A percentile compares a stretch with the other conserved stretches of the same genome.
phyloP scores from a whole-genome alignment of 768 basidiomycete species.

The Mycena rebaudengoi region DNA sequence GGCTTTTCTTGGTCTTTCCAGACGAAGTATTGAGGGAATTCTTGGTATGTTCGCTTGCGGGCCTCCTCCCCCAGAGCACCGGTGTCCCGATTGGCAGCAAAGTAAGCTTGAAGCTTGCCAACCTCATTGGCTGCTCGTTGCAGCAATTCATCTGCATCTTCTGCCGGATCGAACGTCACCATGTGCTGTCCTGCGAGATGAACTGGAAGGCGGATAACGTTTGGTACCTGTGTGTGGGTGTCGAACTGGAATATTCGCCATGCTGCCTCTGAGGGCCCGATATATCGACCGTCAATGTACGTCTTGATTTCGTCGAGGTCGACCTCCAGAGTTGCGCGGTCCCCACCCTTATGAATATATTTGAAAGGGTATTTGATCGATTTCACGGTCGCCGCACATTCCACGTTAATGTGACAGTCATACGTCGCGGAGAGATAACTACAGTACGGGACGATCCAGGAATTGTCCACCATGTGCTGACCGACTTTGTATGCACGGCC shows the following conservation, averaged over 20 bases:
- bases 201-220: constrained; percentile 50
- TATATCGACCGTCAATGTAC: constrained; percentile 31
- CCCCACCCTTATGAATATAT: constrained; percentile 17
- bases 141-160: constrained; percentile 34
- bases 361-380: constrained; percentile 32
- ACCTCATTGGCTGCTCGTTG: constrained; percentile 27
- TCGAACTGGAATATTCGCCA: constrained; percentile 45
- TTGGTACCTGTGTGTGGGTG: constrained; percentile 46
- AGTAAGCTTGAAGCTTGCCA: constrained; percentile 42
- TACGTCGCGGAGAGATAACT: constrained; percentile 40
- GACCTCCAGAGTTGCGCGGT: not conserved
- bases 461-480: constrained; percentile 33
- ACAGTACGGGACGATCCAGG: constrained; percentile 46
- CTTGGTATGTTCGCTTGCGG: constrained; percentile 41
- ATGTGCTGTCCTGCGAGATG: constrained; percentile 53
- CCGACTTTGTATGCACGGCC: constrained; percentile 15
- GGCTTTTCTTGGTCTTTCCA: constrained; percentile 5
- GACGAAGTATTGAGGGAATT: no score
- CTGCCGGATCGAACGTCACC: constrained; percentile 43
- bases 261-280: constrained; percentile 43
- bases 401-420: constrained; percentile 52
- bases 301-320: constrained; percentile 26
- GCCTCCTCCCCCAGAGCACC: constrained; percentile 28
- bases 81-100: constrained; percentile 34
- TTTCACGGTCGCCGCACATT: constrained; percentile 39